Evolutionary conservation across 768 basidiomycete species (phyloP).

Genomic region (Kwoniella dendrophila): DNA sequence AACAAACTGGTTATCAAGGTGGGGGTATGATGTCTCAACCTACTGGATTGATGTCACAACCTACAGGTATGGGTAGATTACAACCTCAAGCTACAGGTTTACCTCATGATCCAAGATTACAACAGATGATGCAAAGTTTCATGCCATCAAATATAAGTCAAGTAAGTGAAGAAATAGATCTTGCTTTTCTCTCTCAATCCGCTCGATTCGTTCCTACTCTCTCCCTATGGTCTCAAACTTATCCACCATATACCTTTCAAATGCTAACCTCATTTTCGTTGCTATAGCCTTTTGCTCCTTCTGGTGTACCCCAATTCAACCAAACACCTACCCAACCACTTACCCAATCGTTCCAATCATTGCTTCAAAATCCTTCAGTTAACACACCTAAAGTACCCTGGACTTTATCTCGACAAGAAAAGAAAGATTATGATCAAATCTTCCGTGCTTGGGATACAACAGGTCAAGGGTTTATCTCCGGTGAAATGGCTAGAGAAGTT

Average conservation of each 20-base stretch:
- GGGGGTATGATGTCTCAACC: slow-evolving; percentile 41
- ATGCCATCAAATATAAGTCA: slow-evolving; percentile 66
- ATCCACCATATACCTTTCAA: no score
- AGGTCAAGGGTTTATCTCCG: slow-evolving; percentile 79
- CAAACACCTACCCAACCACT: slow-evolving; percentile 61
- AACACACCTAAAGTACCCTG: slow-evolving; percentile 73
- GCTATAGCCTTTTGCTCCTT: slow-evolving; percentile 49
- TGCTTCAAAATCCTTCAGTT: slow-evolving; percentile 74
- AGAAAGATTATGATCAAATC: slow-evolving; percentile 94
- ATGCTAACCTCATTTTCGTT: slow-evolving; percentile 10
- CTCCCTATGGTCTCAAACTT: no score
- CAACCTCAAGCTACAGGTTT: slow-evolving; percentile 52
- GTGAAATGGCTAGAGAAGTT: slow-evolving; percentile 81
- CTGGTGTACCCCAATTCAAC: slow-evolving; percentile 65
- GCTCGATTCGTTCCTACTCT: no score
- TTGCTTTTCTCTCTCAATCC: no score
- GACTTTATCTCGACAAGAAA: slow-evolving; percentile 83
- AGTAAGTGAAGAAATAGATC: no score
- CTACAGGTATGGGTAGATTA: slow-evolving; percentile 34
- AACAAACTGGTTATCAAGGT: slow-evolving; percentile 34
- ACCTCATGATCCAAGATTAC: slow-evolving; percentile 68
- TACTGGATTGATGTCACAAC: slow-evolving; percentile 25
- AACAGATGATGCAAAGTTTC: slow-evolving; percentile 88
- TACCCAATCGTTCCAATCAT: slow-evolving; percentile 83
- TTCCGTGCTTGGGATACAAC: slow-evolving; percentile 92